A percentile compares a stretch with the other conserved stretches of the same genome.
phyloP scores from a whole-genome alignment of 306 rosid species.

The Castanospermum australe region DNA sequence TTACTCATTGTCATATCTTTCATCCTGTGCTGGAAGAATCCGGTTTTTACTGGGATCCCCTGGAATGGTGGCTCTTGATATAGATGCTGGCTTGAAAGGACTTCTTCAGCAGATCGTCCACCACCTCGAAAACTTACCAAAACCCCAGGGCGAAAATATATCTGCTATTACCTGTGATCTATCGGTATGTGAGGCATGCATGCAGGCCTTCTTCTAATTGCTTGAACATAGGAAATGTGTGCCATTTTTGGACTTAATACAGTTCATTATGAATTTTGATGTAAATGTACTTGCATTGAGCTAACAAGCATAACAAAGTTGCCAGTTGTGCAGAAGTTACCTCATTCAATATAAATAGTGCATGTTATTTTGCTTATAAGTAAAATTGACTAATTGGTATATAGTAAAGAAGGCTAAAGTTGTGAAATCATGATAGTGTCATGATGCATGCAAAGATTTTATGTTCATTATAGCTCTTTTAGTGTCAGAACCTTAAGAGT shows the following conservation, averaged over 20 bases:
- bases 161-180: conserved; percentile 88
- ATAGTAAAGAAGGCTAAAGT: conserved; percentile 11
- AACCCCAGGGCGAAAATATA: conserved; percentile 89
- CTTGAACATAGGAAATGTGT: conserved; percentile 8
- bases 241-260: neutral
- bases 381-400: conserved; percentile 4
- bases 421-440: conserved; percentile 11
- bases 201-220: conserved; percentile 6
- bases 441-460: conserved; percentile 20
- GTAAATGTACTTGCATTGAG: neutral
- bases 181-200: conserved; percentile 67
- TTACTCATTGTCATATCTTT: conserved; percentile 89
- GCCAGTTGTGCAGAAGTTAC: conserved; percentile 1
- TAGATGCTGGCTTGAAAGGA: conserved; percentile 80
- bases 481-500: conserved; percentile 3
- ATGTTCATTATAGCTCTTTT: conserved; percentile 9
- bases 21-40: conserved; percentile 91
- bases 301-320: conserved; percentile 15
- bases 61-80: conserved; percentile 98
- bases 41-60: conserved; percentile 91
- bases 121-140: conserved; percentile 91
- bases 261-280: conserved; percentile 5
- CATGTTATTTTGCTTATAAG: conserved; percentile 2
- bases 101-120: conserved; percentile 77
- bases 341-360: conserved; percentile 3